Percentiles rank a stretch among this genome's conserved stretches.
These are phyloP conservation scores for Leccinum subgranulosum DNA, from an alignment of 768 basidiomycete genomes.

Conservation along the genomic window DNA sequence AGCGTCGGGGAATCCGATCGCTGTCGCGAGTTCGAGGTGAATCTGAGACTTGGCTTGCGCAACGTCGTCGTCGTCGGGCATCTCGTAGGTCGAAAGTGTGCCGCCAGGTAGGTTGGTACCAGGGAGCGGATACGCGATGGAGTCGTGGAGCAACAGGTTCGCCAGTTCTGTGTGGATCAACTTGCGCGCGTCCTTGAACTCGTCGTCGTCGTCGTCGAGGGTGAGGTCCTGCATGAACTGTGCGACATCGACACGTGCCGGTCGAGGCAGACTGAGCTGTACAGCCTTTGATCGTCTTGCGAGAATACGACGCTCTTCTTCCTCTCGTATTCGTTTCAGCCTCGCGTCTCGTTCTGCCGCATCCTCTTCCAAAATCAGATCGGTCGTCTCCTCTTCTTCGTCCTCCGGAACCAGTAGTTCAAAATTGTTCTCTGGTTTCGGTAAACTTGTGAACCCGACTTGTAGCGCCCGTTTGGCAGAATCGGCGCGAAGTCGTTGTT, in stretches of 20 bases:
- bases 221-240: slow-evolving; percentile 59
- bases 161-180: slow-evolving; percentile 79
- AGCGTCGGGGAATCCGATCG: slow-evolving; percentile 85
- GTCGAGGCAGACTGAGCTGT: slow-evolving; percentile 80
- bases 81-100: slow-evolving; percentile 61
- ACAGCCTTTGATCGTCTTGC: slow-evolving; percentile 81
- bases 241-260: slow-evolving; percentile 74
- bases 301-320: slow-evolving; percentile 75
- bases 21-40: slow-evolving; percentile 73
- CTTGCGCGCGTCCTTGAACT: slow-evolving; percentile 48
- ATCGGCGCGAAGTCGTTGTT: slow-evolving; percentile 58
- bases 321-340: slow-evolving; percentile 60
- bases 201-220: slow-evolving; percentile 47
- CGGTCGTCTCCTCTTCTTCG: slow-evolving; percentile 47
- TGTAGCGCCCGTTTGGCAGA: slow-evolving; percentile 75
- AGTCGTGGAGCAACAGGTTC: slow-evolving; percentile 80
- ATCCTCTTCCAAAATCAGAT: slow-evolving; percentile 62
- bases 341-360: slow-evolving; percentile 88
- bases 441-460: slow-evolving; percentile 78
- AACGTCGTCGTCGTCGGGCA: slow-evolving; percentile 77
- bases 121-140: slow-evolving; percentile 82
- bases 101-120: slow-evolving; percentile 80
- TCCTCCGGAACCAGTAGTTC: slow-evolving; percentile 91
- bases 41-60: slow-evolving; percentile 66
- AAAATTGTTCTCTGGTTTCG: slow-evolving; percentile 96